Percentiles rank a stretch among this genome's conserved stretches.
Evolutionary conservation across 768 basidiomycete genomes (phyloP).

Genomic region (Fomitopsis pulvina): DNA sequence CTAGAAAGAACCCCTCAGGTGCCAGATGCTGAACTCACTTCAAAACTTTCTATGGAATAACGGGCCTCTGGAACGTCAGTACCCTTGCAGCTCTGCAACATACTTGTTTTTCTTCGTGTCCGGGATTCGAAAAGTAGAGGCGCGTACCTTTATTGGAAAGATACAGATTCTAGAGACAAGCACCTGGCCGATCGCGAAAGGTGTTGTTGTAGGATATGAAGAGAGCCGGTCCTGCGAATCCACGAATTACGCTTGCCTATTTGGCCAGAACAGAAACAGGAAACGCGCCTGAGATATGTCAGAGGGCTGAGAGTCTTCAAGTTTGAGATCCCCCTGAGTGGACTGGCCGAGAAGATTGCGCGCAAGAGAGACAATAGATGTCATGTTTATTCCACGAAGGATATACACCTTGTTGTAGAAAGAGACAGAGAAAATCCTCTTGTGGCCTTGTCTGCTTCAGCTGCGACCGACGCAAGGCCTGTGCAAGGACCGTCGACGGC

Average conservation of each 20-base stretch:
- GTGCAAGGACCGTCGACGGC: too few relatives aligned
- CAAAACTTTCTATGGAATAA: constrained; percentile 58
- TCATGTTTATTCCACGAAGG: too few relatives aligned
- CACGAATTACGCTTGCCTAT: not conserved
- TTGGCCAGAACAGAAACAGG: not conserved
- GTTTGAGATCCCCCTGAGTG: not conserved
- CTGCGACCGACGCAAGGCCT: too few relatives aligned
- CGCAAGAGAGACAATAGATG: not conserved
- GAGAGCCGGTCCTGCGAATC: not conserved
- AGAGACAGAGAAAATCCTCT: too few relatives aligned
- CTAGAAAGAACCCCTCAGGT: not conserved
- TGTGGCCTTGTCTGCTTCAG: too few relatives aligned
- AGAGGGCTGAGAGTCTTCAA: not conserved
- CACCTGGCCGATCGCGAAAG: constrained; percentile 26
- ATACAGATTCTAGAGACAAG: constrained; percentile 52
- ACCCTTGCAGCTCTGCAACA: constrained; percentile 60
- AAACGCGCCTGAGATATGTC: not conserved
- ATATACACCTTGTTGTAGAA: too few relatives aligned
- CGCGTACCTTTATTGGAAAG: constrained; percentile 17
- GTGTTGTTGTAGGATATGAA: constrained; percentile 9
- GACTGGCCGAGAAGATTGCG: not conserved
- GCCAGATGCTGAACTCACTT: constrained; percentile 24
- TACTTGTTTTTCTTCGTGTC: not conserved
- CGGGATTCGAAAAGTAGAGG: not conserved
- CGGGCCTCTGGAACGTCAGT: constrained; percentile 48